Conservation (phyloP, 192 early-diverging fungal species). For the Backusella westeae region DNA sequence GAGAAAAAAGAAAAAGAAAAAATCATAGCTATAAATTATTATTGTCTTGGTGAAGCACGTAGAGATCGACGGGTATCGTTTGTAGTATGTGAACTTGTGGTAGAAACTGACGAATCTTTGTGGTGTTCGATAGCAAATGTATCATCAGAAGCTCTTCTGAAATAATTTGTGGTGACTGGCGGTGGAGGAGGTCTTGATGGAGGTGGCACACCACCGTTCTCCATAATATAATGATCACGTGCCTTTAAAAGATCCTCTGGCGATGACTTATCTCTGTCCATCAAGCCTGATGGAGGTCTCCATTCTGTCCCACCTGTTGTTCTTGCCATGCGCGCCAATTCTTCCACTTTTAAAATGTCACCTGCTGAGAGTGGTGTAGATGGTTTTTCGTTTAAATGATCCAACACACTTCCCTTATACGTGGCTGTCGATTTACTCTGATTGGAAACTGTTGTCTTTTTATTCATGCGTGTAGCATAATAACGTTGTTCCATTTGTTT, state of each 20-base stretch:
- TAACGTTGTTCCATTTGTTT: slow-evolving; percentile 23
- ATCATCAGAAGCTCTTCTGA: background rate
- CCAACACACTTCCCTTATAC: slow-evolving; percentile 22
- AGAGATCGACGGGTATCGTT: background rate
- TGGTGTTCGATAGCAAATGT: background rate
- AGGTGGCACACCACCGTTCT: background rate
- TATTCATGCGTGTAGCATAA: slow-evolving; percentile 22
- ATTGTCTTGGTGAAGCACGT: background rate
- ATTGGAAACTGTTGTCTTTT: background rate
- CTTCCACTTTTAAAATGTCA: slow-evolving; percentile 36
- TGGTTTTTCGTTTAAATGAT: slow-evolving; percentile 29
- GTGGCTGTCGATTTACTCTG: slow-evolving; percentile 7
- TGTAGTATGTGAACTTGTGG: background rate
- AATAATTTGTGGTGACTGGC: background rate
- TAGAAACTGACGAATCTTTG: background rate
- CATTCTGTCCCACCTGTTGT: slow-evolving; percentile 8
- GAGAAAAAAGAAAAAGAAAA: background rate
- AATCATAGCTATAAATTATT: background rate
- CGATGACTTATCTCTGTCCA: background rate
- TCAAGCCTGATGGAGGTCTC: slow-evolving; percentile 28
- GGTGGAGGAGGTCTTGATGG: slow-evolving; percentile 4
- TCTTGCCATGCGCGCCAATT: slow-evolving; percentile 29
- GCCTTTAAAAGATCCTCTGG: background rate
- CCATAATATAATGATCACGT: slow-evolving; percentile 13
- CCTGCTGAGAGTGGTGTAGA: slow-evolving; percentile 27